A percentile compares a stretch with the other conserved stretches of the same genome.
Conservation (phyloP, 176 grass and related monocot genomes). For the Carex scoparia region DNA sequence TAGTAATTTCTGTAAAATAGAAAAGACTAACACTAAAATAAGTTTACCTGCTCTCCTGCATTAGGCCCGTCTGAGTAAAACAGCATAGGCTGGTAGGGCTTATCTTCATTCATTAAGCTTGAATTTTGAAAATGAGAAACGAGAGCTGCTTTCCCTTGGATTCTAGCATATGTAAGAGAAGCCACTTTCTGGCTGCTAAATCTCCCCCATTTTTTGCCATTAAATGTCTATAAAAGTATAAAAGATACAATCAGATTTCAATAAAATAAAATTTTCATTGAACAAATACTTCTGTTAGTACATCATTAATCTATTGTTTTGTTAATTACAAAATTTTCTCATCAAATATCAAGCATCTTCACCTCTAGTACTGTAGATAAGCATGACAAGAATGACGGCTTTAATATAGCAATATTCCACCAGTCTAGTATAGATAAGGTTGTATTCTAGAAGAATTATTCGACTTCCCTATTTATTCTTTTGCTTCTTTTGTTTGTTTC, state of each 20-base stretch:
- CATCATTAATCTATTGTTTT: not conserved
- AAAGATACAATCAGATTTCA: constrained; percentile 12
- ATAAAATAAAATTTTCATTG: not conserved
- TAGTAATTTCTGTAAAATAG: not conserved
- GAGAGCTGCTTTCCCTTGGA: constrained; percentile 79
- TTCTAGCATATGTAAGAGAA: constrained; percentile 85
- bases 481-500: not conserved
- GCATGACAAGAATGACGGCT: not conserved
- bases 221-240: constrained; percentile 79
- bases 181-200: constrained; percentile 98
- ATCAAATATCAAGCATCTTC: not conserved
- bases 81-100: constrained; percentile 79
- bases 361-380: not conserved
- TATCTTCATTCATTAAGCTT: constrained; percentile 96
- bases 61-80: constrained; percentile 91
- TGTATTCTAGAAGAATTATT: not conserved
- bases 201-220: constrained; percentile 93
- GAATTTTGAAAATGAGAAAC: constrained; percentile 93
- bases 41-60: constrained; percentile 68
- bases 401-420: not conserved
- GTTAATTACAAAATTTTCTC: not conserved
- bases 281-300: not conserved
- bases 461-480: not conserved
- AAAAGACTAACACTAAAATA: not conserved
- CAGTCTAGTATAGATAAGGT: not conserved